Evolutionary conservation across 2,329 filamentous ascomycete species (phyloP).

Genomic region (Sporothrix variecibatus): DNA sequence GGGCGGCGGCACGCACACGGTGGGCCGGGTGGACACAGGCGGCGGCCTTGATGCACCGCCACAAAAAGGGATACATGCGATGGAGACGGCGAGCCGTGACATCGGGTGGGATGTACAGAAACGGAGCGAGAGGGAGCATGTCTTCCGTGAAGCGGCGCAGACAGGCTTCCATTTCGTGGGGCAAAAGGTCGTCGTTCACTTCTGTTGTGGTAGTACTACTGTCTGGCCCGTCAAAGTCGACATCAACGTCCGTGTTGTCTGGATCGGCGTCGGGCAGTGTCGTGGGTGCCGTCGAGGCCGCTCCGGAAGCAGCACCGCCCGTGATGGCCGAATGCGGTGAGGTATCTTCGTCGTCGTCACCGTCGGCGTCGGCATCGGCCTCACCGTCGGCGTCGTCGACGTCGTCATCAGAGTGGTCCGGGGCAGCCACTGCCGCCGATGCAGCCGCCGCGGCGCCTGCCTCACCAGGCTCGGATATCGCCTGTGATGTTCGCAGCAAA

Average conservation of each 20-base stretch:
- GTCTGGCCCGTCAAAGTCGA: not conserved
- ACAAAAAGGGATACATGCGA: constrained; percentile 52
- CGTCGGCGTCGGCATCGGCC: not conserved
- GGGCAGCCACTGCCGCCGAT: not conserved
- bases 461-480: constrained; percentile 37
- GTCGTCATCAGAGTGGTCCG: not conserved
- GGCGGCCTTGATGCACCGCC: constrained; percentile 51
- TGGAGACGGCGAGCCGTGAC: constrained; percentile 45
- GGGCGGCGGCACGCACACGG: constrained; percentile 44
- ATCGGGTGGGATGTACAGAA: constrained; percentile 42
- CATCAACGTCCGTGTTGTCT: not conserved
- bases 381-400: not conserved
- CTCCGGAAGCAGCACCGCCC: not conserved
- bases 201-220: not conserved
- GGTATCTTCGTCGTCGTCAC: not conserved
- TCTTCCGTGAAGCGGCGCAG: constrained; percentile 47
- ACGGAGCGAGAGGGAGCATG: constrained; percentile 36
- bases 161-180: constrained; percentile 31
- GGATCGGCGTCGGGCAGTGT: not conserved
- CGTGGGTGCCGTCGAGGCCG: not conserved
- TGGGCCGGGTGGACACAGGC: constrained; percentile 46
- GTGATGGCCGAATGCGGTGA: not conserved
- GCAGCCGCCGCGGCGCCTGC: not conserved
- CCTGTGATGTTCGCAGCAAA: constrained; percentile 38
- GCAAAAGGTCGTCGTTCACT: not conserved